Evolutionary conservation across 1,139 yeast genomes (phyloP).

Genomic region (Suhomyces wounanorum): DNA sequence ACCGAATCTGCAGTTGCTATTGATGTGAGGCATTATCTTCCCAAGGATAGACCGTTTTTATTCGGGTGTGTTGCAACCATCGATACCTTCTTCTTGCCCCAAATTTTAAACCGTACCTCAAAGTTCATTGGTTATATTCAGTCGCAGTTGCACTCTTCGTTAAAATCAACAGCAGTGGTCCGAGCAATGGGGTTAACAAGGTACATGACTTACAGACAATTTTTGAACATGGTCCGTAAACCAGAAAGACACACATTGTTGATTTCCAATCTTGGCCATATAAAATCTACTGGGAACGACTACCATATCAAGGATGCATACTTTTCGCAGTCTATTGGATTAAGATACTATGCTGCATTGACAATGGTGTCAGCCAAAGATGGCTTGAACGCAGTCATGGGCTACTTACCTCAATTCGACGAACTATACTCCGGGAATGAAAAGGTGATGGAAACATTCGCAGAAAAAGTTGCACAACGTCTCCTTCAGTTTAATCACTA

Average conservation of each 20-base stretch:
- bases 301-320: not conserved
- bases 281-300: not conserved
- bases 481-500: not conserved
- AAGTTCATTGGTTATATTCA: not conserved
- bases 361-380: not conserved
- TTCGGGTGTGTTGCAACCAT: conserved; percentile 26
- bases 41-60: conserved; percentile 15
- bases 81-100: conserved; percentile 17
- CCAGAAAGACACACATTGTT: conserved; percentile 20
- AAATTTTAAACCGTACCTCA: conserved; percentile 12
- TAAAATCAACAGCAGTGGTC: not conserved
- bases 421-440: not conserved
- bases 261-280: conserved; percentile 25
- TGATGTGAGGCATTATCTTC: conserved; percentile 14
- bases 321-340: conserved; percentile 1
- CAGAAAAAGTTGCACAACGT: not conserved
- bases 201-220: not conserved
- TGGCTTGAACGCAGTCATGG: conserved; percentile 1
- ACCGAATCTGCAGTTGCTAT: conserved; percentile 15
- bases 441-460: conserved; percentile 4
- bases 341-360: not conserved
- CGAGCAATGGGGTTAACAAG: not conserved
- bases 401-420: conserved; percentile 3
- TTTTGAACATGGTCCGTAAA: not conserved
- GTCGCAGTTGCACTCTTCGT: not conserved